Evolutionary conservation across 176 grass and related monocot species (phyloP).

Genomic region (Leersia perrieri): DNA sequence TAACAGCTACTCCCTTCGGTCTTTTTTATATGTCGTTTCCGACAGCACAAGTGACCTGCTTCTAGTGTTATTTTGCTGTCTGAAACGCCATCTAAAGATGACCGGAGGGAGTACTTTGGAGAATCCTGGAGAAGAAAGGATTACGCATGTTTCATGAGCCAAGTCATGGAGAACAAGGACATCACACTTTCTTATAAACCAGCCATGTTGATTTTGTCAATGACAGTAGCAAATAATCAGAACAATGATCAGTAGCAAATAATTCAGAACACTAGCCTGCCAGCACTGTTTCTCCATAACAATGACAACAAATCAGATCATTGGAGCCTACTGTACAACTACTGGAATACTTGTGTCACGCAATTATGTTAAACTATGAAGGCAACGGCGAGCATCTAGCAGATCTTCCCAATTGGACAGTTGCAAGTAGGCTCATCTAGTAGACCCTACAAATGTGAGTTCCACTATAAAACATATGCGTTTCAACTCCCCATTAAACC

Average conservation of each 20-base stretch:
- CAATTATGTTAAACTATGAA: constrained; percentile 10
- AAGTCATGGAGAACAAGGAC: neutral
- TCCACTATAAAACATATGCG: neutral
- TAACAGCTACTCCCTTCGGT: neutral
- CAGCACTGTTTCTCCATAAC: neutral
- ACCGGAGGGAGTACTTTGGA: neutral
- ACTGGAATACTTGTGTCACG: neutral
- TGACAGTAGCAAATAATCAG: too few species aligned
- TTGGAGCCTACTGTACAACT: neutral
- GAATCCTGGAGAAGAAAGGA: neutral
- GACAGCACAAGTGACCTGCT: too few species aligned
- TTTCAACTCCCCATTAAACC: neutral
- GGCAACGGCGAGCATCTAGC: neutral
- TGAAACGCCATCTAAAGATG: too few species aligned
- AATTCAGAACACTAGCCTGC: neutral
- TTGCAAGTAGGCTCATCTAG: neutral
- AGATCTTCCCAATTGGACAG: neutral
- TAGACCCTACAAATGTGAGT: neutral
- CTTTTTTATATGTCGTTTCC: too few species aligned
- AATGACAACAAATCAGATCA: constrained; percentile 1
- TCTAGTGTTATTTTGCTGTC: too few species aligned
- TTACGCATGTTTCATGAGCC: neutral
- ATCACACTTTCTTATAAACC: constrained; percentile 1
- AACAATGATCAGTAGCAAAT: neutral
- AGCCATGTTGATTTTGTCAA: constrained; percentile 13